Conservation (phyloP, 352 stramenopile genomes). For the Pythium utonaiense region DNA sequence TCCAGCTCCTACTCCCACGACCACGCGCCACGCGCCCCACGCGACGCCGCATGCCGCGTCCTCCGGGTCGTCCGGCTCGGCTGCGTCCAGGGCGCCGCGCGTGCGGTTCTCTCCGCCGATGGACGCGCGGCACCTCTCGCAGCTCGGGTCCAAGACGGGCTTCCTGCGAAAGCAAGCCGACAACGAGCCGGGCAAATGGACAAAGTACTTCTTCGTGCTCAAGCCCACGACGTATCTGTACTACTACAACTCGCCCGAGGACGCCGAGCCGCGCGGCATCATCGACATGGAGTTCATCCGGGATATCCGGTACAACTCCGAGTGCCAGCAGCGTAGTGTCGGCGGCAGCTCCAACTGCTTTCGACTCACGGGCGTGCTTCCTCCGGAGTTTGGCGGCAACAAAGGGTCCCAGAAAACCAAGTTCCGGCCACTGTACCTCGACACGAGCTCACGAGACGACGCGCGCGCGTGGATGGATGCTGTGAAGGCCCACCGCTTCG, state of each 20-base stretch:
- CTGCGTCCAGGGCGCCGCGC: constrained; percentile 34
- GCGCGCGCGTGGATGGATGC: constrained; percentile 68
- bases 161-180: constrained; percentile 76
- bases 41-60: too few relatives aligned
- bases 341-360: constrained; percentile 63
- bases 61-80: background rate
- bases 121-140: constrained; percentile 38
- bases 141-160: constrained; percentile 50
- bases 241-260: constrained; percentile 70
- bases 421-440: constrained; percentile 66
- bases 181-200: constrained; percentile 75
- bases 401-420: constrained; percentile 23
- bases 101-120: constrained; percentile 56
- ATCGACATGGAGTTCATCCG: constrained; percentile 79
- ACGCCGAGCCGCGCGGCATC: constrained; percentile 63
- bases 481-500: constrained; percentile 65
- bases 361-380: constrained; percentile 64
- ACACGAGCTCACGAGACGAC: constrained; percentile 46
- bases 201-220: constrained; percentile 79
- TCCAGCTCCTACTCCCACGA: background rate
- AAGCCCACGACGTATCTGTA: constrained; percentile 76
- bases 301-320: constrained; percentile 69
- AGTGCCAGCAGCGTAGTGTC: constrained; percentile 72
- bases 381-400: constrained; percentile 21
- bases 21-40: too few relatives aligned